Conservation (phyloP, 768 basidiomycete genomes). For the Clathrus columnatus region DNA sequence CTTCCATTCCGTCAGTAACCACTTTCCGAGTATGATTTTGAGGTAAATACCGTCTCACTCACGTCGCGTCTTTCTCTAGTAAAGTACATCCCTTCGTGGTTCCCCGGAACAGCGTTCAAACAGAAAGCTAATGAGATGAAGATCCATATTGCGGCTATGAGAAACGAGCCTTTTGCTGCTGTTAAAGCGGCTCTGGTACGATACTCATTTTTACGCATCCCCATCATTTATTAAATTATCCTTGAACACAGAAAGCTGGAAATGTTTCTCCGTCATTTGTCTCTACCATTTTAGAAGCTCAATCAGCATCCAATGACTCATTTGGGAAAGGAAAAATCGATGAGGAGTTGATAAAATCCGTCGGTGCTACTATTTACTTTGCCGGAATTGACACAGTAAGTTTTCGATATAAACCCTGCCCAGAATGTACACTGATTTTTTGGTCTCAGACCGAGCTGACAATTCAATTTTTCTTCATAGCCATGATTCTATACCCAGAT, state of each 20-base stretch:
- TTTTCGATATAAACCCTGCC: background rate
- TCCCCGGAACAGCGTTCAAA: constrained; percentile 2
- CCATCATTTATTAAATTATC: background rate
- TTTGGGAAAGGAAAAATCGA: background rate
- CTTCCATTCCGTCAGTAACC: background rate
- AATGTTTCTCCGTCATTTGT: background rate
- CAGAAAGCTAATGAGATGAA: background rate
- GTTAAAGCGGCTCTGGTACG: constrained; percentile 32
- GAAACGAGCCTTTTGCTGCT: constrained; percentile 30
- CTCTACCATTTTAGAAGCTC: background rate
- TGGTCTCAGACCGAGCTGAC: background rate
- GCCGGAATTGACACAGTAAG: constrained; percentile 9
- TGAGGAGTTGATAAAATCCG: constrained; percentile 4
- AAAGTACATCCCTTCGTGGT: constrained; percentile 4
- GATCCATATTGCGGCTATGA: constrained; percentile 21
- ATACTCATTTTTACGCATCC: background rate
- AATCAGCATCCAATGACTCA: background rate
- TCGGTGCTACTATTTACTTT: background rate
- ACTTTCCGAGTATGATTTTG: background rate
- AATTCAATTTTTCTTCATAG: background rate
- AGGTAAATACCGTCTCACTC: too few species aligned
- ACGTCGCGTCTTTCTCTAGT: background rate
- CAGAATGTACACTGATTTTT: background rate
- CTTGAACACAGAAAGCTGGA: background rate
- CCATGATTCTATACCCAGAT: background rate